These are phyloP conservation scores for Bocquillonia castaneifolia DNA, from an alignment of 441 rosid genomes.

Conservation along the genomic window DNA sequence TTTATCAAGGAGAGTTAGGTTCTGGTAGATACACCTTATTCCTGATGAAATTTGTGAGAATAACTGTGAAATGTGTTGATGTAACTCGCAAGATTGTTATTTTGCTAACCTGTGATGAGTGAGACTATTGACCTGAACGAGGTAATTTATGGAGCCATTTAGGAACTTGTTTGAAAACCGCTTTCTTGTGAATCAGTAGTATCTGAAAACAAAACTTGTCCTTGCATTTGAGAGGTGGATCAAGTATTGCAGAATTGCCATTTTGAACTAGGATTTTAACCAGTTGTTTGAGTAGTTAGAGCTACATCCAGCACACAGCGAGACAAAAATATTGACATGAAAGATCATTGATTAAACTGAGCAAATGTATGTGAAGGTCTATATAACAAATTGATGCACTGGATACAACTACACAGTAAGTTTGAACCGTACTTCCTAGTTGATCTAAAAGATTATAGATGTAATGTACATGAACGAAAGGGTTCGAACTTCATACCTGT, in stretches of 20 bases:
- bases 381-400: neutral
- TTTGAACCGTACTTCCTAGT: neutral
- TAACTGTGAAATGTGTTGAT: neutral
- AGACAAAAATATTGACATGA: no score
- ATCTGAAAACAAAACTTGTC: neutral
- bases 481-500: neutral
- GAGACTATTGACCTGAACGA: neutral
- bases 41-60: neutral
- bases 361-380: constrained; percentile 1
- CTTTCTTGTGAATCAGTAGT: neutral
- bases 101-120: neutral
- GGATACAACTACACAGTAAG: neutral
- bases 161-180: neutral
- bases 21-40: neutral
- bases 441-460: neutral
- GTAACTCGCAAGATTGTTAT: neutral
- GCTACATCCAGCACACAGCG: no score
- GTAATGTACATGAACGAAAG: constrained; percentile 1
- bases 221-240: neutral
- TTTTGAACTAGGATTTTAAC: no score
- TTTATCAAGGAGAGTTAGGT: neutral
- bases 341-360: neutral
- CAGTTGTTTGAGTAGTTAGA: no score
- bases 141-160: neutral
- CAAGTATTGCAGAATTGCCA: neutral